These are phyloP conservation scores for Patellaria atrata DNA, from an alignment of 495 filamentous ascomycete genomes.

Conservation along the genomic window DNA sequence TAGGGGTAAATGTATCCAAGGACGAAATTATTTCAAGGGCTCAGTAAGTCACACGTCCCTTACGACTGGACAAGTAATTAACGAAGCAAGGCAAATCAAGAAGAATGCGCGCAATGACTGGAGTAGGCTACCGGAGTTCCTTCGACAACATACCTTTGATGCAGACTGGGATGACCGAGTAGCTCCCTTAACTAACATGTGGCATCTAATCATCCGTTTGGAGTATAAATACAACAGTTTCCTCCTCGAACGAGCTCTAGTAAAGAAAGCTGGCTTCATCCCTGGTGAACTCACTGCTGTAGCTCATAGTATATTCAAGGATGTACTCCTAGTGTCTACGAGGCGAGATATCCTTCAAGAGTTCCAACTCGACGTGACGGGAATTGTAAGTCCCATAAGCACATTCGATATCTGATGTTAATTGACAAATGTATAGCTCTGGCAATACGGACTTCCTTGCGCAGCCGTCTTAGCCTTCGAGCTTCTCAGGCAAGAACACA, in stretches of 20 bases:
- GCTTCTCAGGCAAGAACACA: slow-evolving; percentile 42
- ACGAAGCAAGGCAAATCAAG: too few species aligned
- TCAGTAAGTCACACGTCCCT: slow-evolving; percentile 33
- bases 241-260: slow-evolving; percentile 41
- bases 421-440: slow-evolving; percentile 7
- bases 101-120: slow-evolving; percentile 4
- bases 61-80: too few species aligned
- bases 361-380: slow-evolving; percentile 39
- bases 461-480: slow-evolving; percentile 49
- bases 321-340: slow-evolving; percentile 33
- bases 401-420: not conserved
- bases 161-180: too few species aligned
- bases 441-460: slow-evolving; percentile 35
- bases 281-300: slow-evolving; percentile 38
- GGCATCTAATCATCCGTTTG: slow-evolving; percentile 30
- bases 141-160: slow-evolving; percentile 8
- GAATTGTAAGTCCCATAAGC: slow-evolving; percentile 33
- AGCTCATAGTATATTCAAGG: slow-evolving; percentile 37
- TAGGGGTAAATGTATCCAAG: slow-evolving; percentile 33
- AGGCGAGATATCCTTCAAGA: slow-evolving; percentile 35
- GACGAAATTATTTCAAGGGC: slow-evolving; percentile 35
- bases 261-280: slow-evolving; percentile 36
- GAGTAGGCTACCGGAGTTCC: slow-evolving; percentile 9
- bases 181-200: too few species aligned
- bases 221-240: slow-evolving; percentile 45